These are phyloP conservation scores for Backusella mclennaniae DNA, from an alignment of 192 early-diverging fungal genomes.

Conservation along the genomic window DNA sequence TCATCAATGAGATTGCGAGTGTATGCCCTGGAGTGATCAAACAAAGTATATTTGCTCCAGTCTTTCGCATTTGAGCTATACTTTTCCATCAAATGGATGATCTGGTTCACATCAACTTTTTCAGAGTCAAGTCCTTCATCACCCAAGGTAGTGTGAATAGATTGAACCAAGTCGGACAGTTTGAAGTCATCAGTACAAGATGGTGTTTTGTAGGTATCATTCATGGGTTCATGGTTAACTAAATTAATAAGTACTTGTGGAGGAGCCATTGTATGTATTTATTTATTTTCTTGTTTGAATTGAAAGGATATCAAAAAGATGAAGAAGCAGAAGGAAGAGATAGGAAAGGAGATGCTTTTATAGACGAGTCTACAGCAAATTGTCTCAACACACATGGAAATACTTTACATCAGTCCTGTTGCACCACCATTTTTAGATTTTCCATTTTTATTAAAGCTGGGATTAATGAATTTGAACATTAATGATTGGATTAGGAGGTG, in stretches of 20 bases:
- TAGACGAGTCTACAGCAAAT: background rate
- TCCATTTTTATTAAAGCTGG: constrained; percentile 3
- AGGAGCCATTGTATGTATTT: constrained; percentile 5
- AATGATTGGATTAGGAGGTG: constrained; percentile 6
- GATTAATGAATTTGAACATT: background rate
- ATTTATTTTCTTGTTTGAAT: background rate
- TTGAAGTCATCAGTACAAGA: background rate
- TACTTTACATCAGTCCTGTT: background rate
- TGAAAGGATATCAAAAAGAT: background rate
- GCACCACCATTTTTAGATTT: constrained; percentile 6
- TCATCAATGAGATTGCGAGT: constrained; percentile 88
- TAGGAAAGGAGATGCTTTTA: background rate
- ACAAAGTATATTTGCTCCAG: constrained; percentile 74
- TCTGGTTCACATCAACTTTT: constrained; percentile 52
- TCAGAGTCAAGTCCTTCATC: constrained; percentile 53
- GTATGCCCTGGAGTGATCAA: constrained; percentile 70
- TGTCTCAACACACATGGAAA: background rate
- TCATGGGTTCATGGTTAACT: background rate
- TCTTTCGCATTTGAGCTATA: constrained; percentile 69
- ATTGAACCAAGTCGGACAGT: background rate
- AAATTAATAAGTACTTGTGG: background rate
- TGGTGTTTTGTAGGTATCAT: background rate
- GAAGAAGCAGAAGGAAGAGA: background rate
- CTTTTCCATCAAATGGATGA: constrained; percentile 63
- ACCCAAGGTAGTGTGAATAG: constrained; percentile 53